Evolutionary conservation across 1,284 basidiomycete species (phyloP).

Genomic region (Ceratobasidium sp.): DNA sequence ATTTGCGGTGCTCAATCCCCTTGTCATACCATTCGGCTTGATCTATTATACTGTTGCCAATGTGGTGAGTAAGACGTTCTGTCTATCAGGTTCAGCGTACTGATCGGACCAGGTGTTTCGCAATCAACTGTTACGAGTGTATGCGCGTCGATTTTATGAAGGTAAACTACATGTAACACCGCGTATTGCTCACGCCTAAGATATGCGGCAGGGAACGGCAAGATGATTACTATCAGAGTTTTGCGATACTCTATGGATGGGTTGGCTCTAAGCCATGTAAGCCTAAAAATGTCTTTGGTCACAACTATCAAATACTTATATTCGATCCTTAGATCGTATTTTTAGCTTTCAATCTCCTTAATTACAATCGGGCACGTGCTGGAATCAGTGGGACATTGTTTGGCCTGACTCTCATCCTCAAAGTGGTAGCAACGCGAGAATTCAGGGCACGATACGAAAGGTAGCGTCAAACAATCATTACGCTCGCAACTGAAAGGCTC

Average conservation of each 20-base stretch:
- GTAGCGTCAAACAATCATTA: slow-evolving; percentile 2
- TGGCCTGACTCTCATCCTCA: slow-evolving; percentile 49
- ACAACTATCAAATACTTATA: slow-evolving; percentile 20
- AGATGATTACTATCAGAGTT: slow-evolving; percentile 48
- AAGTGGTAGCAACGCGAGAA: slow-evolving; percentile 44
- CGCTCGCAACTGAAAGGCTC: neutral
- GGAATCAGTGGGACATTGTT: slow-evolving; percentile 46
- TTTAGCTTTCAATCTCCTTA: slow-evolving; percentile 51
- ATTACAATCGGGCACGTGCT: slow-evolving; percentile 43
- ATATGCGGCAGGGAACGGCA: slow-evolving; percentile 43
- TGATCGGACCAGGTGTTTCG: slow-evolving; percentile 16
- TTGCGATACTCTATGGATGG: slow-evolving; percentile 51
- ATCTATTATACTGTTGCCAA: slow-evolving; percentile 43
- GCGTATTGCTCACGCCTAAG: neutral
- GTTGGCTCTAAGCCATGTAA: slow-evolving; percentile 47
- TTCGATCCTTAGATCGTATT: slow-evolving; percentile 45
- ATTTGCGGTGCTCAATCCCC: slow-evolving; percentile 51
- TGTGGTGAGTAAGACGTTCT: slow-evolving; percentile 37
- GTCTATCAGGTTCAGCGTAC: neutral
- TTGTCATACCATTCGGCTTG: slow-evolving; percentile 48
- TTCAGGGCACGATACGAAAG: slow-evolving; percentile 32
- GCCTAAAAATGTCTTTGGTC: neutral
- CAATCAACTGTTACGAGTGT: slow-evolving; percentile 48
- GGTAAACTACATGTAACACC: slow-evolving; percentile 33
- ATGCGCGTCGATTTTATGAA: slow-evolving; percentile 51